These are phyloP conservation scores for Geotrichum candidum DNA, from an alignment of 1,139 yeast species.

Conservation along the genomic window DNA sequence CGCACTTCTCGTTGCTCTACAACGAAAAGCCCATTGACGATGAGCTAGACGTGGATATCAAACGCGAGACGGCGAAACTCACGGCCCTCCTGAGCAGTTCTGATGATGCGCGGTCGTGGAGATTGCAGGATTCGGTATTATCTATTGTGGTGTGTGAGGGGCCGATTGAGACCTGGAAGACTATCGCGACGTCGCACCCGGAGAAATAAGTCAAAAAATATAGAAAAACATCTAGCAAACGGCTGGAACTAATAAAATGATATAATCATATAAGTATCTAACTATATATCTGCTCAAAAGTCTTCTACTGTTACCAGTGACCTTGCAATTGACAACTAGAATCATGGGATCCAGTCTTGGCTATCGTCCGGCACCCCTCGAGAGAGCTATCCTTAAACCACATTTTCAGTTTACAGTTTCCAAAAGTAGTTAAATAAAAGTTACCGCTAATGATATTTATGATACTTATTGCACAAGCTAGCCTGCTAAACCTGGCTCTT, in stretches of 20 bases:
- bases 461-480: too few relatives aligned
- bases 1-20: constrained; percentile 6
- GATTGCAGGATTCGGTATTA: neutral
- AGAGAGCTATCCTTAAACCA: too few relatives aligned
- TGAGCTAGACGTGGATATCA: neutral
- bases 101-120: neutral
- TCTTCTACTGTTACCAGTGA: neutral
- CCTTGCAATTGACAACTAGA: neutral
- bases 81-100: neutral
- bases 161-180: constrained; percentile 6
- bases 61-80: neutral
- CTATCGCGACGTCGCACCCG: neutral
- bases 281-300: neutral
- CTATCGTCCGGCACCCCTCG: too few relatives aligned
- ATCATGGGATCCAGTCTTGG: too few relatives aligned
- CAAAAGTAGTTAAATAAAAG: too few relatives aligned
- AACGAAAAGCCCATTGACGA: neutral
- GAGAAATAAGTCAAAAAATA: neutral
- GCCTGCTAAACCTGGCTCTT: too few relatives aligned
- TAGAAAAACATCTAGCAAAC: neutral
- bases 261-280: neutral
- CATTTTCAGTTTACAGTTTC: too few relatives aligned
- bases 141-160: constrained; percentile 8
- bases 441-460: too few relatives aligned
- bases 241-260: neutral